phyloP scores from a whole-genome alignment of 1,284 basidiomycete genomes.

The Cerioporus squamosus region DNA sequence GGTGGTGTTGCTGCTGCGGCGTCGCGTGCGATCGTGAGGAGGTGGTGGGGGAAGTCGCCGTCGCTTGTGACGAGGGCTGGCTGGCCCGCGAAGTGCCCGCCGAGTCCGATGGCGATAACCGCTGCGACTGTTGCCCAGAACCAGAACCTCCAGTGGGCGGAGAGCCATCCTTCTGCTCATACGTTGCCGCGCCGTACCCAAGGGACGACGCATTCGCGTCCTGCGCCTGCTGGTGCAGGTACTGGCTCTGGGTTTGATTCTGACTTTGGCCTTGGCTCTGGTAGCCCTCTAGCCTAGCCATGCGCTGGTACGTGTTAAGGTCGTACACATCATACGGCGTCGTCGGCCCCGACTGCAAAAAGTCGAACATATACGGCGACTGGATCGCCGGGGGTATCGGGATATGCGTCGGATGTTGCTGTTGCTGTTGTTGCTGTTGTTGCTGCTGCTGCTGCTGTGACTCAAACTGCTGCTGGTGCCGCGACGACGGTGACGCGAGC shows the following conservation, averaged over 20 bases:
- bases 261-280: not conserved
- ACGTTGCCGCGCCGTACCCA: not conserved
- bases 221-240: not conserved
- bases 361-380: slow-evolving; percentile 36
- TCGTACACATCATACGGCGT: slow-evolving; percentile 47
- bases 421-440: slow-evolving; percentile 5
- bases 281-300: slow-evolving; percentile 1
- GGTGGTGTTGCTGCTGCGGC: slow-evolving; percentile 45
- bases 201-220: not conserved
- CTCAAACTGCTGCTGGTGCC: slow-evolving; percentile 11
- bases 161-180: not conserved
- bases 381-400: slow-evolving; percentile 34
- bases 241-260: not conserved
- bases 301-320: slow-evolving; percentile 19
- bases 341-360: slow-evolving; percentile 41
- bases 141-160: not conserved
- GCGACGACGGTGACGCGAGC: slow-evolving; percentile 1
- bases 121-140: slow-evolving; percentile 4
- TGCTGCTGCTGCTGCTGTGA: slow-evolving; percentile 4
- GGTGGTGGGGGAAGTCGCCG: slow-evolving; percentile 5
- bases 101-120: slow-evolving; percentile 4
- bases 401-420: slow-evolving; percentile 33
- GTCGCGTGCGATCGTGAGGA: slow-evolving; percentile 28
- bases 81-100: not conserved
- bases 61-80: slow-evolving; percentile 2